Base-by-base conservation (phyloP, 805 yeast species). In the Debaryomyces prosopidis region DNA sequence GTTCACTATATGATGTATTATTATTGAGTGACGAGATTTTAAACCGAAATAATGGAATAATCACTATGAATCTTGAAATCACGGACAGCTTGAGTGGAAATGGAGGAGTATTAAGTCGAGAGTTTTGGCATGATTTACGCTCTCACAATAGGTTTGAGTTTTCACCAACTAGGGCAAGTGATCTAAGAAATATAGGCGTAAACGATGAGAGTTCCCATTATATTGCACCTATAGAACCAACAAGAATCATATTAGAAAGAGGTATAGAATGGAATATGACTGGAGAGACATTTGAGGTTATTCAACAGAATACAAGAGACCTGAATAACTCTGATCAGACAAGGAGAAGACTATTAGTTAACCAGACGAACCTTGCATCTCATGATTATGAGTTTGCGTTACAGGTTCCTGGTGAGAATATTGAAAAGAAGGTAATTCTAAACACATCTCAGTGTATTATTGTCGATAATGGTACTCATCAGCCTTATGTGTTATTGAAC, bases 401-500 rank as follows among this genome's bases (percentile, higher is more conserved):
- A 17, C 47, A 45, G 9, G 42, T 48, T 14, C 40, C 44, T 14
- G 34, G 20, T 2, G 54, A 38, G 5, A 65, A 56, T 10, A 45
- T 42, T 4, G 43, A 41, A 9, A 39, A 46, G 20, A 39, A 20
- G 4, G 64, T 60, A 2, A 45, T 46, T 2, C 58, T 75, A 42
- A 63, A 63, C 37, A 57, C 73, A 0, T 71, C 73, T 18, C 77
- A 75, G 39, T 73, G 78, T 50, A 71, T 75, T 10, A 47, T 75
- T 5, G 79, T 73, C 20, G 63, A 66, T 32, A 51, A 58, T 10
- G 57, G 53, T 2, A 10, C 39, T 5, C 60, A 61, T 32, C 59
- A 55, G 11, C 76, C 78, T 4, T 75, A 74, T 42, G 33, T 74
- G 2, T 53, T 75, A 35, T 35, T 75, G 3, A 73, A 63, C 44